Conservation (phyloP, 2,329 filamentous ascomycete species). For the Fusarium begoniae region DNA sequence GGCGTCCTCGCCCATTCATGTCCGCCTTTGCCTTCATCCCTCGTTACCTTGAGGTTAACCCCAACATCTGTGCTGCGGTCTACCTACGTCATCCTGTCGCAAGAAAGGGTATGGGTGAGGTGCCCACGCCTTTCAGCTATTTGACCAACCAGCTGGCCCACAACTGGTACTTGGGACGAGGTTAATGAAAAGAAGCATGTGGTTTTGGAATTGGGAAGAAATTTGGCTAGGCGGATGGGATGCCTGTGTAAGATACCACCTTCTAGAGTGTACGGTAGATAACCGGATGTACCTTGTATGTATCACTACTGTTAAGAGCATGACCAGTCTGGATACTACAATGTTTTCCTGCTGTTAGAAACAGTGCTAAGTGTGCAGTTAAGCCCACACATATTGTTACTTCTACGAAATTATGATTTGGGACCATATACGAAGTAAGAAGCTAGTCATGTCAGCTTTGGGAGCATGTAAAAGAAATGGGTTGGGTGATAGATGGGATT, state of each 20-base stretch:
- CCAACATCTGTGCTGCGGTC: slow-evolving; percentile 94
- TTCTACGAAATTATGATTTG: neutral
- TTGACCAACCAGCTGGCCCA: slow-evolving; percentile 82
- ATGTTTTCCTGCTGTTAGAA: neutral
- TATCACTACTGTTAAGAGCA: slow-evolving; percentile 44
- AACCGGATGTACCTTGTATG: slow-evolving; percentile 43
- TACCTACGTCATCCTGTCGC: slow-evolving; percentile 95
- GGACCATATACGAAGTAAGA: neutral
- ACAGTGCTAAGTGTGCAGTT: neutral
- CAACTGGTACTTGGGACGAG: slow-evolving; percentile 90
- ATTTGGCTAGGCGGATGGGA: slow-evolving; percentile 35
- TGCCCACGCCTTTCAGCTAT: slow-evolving; percentile 82
- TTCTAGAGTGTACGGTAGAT: slow-evolving; percentile 45
- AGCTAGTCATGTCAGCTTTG: neutral
- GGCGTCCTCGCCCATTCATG: slow-evolving; percentile 89
- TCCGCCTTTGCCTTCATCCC: slow-evolving; percentile 94
- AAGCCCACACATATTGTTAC: neutral
- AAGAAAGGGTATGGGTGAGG: slow-evolving; percentile 79
- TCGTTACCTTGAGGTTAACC: slow-evolving; percentile 95
- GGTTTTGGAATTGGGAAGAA: slow-evolving; percentile 16
- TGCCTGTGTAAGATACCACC: slow-evolving; percentile 46
- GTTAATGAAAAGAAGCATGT: slow-evolving; percentile 57
- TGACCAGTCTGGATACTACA: slow-evolving; percentile 10
- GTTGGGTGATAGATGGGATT: neutral
- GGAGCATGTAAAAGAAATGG: neutral